These are phyloP conservation scores for Alternaria alternata DNA, from an alignment of 2,329 filamentous ascomycete species.

Conservation along the genomic window DNA sequence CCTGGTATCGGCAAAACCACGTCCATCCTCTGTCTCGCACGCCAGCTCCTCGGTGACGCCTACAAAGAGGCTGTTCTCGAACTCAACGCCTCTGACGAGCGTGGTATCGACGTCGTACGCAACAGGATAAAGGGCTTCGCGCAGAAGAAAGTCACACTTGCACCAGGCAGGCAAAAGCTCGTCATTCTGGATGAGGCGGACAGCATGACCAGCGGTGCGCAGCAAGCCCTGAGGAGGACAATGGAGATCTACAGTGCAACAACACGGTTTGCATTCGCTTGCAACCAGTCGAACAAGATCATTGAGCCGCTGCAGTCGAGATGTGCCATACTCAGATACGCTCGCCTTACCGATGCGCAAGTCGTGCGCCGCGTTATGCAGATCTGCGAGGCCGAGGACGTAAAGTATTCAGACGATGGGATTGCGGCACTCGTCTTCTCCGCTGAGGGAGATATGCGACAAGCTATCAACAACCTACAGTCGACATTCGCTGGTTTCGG, in stretches of 20 bases:
- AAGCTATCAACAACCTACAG: conserved; percentile 98
- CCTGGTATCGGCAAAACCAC: conserved; percentile 99
- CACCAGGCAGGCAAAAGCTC: conserved; percentile 89
- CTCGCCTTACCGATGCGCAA: conserved; percentile 89
- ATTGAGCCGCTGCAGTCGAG: conserved; percentile 98
- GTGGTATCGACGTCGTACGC: conserved; percentile 96
- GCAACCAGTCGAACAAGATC: conserved; percentile 99
- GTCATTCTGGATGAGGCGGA: conserved; percentile 98
- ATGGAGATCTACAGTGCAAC: conserved; percentile 99
- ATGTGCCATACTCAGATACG: conserved; percentile 94
- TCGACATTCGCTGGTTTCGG: conserved; percentile 93
- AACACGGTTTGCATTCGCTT: conserved; percentile 96
- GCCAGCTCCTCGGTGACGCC: conserved; percentile 87
- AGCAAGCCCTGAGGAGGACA: conserved; percentile 91
- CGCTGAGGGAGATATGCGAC: conserved; percentile 97
- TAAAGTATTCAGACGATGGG: conserved; percentile 91
- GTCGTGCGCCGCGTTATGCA: conserved; percentile 90
- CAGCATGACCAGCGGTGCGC: conserved; percentile 93
- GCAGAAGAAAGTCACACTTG: conserved; percentile 97
- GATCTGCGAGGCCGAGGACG: conserved; percentile 90
- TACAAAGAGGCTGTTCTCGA: conserved; percentile 98
- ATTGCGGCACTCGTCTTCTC: conserved; percentile 96
- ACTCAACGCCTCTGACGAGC: conserved; percentile 94
- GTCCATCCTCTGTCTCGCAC: conserved; percentile 88
- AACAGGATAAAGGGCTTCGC: conserved; percentile 98